Evolutionary conservation across 768 basidiomycete genomes (phyloP).

Genomic region (Psilocybe cubensis): DNA sequence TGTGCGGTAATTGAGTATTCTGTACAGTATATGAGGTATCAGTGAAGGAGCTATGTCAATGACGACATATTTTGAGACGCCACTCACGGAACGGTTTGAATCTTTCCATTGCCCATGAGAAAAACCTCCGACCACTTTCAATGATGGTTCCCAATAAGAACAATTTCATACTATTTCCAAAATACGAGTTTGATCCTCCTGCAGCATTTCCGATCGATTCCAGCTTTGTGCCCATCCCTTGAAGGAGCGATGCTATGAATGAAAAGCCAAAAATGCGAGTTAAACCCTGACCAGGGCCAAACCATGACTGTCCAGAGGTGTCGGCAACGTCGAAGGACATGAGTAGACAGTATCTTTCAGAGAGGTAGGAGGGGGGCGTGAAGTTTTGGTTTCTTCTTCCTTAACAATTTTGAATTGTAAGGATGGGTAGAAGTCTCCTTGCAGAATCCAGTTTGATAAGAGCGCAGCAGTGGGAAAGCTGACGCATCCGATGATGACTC

Average conservation of each 20-base stretch:
- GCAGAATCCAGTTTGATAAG: too few relatives aligned
- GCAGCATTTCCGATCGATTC: not conserved
- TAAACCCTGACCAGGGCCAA: not conserved
- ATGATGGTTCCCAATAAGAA: constrained; percentile 39
- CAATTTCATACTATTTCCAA: constrained; percentile 31
- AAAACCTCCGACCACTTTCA: constrained; percentile 42
- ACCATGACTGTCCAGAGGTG: not conserved
- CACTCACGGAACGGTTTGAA: constrained; percentile 29
- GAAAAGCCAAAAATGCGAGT: constrained; percentile 37
- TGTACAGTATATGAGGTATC: constrained; percentile 10
- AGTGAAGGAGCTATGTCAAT: not conserved
- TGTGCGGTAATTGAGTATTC: constrained; percentile 42
- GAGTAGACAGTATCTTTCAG: too few relatives aligned
- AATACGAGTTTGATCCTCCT: constrained; percentile 1
- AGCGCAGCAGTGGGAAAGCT: too few relatives aligned
- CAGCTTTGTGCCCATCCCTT: constrained; percentile 9
- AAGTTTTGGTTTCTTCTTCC: not conserved
- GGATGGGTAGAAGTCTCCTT: too few relatives aligned
- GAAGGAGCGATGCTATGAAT: constrained; percentile 34
- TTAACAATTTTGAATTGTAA: too few relatives aligned
- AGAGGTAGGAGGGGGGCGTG: not conserved
- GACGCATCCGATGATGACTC: too few relatives aligned
- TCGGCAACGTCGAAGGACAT: not conserved
- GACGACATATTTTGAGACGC: not conserved
- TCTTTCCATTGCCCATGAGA: constrained; percentile 38